Evolutionary conservation across 768 basidiomycete species (phyloP).

Genomic region (Candolleomyces eurysporus): DNA sequence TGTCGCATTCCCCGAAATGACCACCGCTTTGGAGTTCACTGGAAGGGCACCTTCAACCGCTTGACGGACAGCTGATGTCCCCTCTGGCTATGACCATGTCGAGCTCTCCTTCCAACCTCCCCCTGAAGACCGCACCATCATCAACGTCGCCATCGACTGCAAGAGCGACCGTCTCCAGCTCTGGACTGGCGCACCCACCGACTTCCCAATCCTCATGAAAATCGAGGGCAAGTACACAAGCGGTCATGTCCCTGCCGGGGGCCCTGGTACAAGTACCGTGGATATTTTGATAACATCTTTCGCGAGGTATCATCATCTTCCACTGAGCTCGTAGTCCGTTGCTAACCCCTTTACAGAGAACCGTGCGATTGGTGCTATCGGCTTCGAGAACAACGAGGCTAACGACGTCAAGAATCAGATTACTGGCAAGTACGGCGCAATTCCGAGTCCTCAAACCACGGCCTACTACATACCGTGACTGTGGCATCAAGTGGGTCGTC

Average conservation of each 20-base stretch:
- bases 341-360: conserved; percentile 57
- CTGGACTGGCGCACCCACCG: conserved; percentile 86
- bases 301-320: conserved; percentile 53
- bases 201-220: conserved; percentile 95
- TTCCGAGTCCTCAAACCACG: conserved; percentile 75
- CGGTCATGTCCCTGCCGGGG: conserved; percentile 95
- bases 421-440: conserved; percentile 81
- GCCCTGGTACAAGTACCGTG: conserved; percentile 99
- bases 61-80: conserved; percentile 85
- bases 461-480: conserved; percentile 77
- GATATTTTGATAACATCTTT: conserved; percentile 97
- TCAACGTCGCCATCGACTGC: conserved; percentile 83
- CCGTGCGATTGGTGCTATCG: conserved; percentile 97
- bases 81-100: conserved; percentile 94
- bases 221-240: conserved; percentile 99
- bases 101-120: conserved; percentile 97
- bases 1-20: conserved; percentile 90
- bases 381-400: conserved; percentile 91
- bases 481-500: conserved; percentile 96
- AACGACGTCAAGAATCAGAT: conserved; percentile 93
- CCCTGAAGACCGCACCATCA: conserved; percentile 77
- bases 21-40: conserved; percentile 95
- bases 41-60: conserved; percentile 97
- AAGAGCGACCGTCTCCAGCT: conserved; percentile 81
- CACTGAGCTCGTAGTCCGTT: neutral